Percentiles rank a stretch among this genome's conserved stretches.
Conservation (phyloP, 208 protist species). For the Wallacemonas sp. region DNA sequence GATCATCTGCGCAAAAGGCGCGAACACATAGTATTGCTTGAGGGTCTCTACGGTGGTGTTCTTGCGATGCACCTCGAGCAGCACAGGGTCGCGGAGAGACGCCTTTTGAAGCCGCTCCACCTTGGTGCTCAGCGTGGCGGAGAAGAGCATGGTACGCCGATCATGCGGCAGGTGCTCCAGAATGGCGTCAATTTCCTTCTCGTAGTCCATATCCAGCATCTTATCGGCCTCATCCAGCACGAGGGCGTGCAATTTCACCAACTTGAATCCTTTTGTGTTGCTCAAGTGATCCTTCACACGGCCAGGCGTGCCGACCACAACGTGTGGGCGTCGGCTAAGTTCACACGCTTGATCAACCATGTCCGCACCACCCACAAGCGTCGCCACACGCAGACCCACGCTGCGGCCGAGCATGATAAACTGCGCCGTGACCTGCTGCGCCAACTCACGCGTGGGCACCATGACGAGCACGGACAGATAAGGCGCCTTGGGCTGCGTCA, state of each 20-base stretch:
- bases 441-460: slow-evolving; percentile 98
- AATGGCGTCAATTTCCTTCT: slow-evolving; percentile 98
- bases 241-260: slow-evolving; percentile 94
- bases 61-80: slow-evolving; percentile 95
- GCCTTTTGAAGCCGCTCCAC: slow-evolving; percentile 98
- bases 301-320: slow-evolving; percentile 98
- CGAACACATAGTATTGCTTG: slow-evolving; percentile 97
- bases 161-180: slow-evolving; percentile 90
- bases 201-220: slow-evolving; percentile 98
- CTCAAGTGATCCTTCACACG: slow-evolving; percentile 97
- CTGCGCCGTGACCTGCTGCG: slow-evolving; percentile 97
- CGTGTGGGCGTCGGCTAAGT: slow-evolving; percentile 95
- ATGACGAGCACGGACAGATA: slow-evolving; percentile 94
- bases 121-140: slow-evolving; percentile 98
- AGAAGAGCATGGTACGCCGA: slow-evolving; percentile 96
- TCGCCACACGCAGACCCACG: slow-evolving; percentile 88
- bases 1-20: slow-evolving; percentile 93
- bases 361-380: slow-evolving; percentile 94
- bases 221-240: slow-evolving; percentile 99
- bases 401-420: slow-evolving; percentile 90
- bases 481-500: slow-evolving; percentile 91
- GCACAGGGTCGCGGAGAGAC: slow-evolving; percentile 96
- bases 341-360: slow-evolving; percentile 95
- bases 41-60: slow-evolving; percentile 97
- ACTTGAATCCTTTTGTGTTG: slow-evolving; percentile 98